Evolutionary conservation across 305 asterid genomes (phyloP).

Genomic region (Solanum hybrid): DNA sequence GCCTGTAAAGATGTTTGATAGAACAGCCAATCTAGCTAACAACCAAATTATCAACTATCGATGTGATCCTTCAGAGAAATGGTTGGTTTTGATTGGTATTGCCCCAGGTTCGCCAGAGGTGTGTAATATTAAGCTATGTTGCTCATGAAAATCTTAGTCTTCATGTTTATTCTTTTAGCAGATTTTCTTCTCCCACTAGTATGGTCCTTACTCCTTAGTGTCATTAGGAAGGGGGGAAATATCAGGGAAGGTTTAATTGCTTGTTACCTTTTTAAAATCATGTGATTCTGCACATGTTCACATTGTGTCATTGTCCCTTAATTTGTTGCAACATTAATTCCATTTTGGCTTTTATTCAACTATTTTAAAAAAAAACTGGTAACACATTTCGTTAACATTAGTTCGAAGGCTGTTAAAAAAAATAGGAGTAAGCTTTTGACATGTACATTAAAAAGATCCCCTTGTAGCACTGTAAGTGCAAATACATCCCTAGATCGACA

Average conservation of each 20-base stretch:
- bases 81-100: slow-evolving; percentile 98
- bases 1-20: slow-evolving; percentile 92
- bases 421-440: neutral
- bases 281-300: neutral
- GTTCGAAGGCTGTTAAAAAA: neutral
- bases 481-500: neutral
- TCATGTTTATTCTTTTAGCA: neutral
- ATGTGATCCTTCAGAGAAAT: slow-evolving; percentile 95
- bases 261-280: neutral
- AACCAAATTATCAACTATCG: slow-evolving; percentile 91
- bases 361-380: neutral
- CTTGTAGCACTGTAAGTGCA: neutral
- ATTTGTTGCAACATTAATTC: neutral
- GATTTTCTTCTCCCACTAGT: neutral
- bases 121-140: slow-evolving; percentile 9
- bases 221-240: neutral
- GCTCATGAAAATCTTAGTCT: neutral
- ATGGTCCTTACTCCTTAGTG: neutral
- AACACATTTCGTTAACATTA: neutral
- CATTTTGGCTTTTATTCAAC: neutral
- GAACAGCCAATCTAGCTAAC: slow-evolving; percentile 84
- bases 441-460: neutral
- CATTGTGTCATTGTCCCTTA: neutral
- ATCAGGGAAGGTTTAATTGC: neutral
- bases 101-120: slow-evolving; percentile 99